Conservation (phyloP, 106 monocot species). For the Allium sativum region DNA sequence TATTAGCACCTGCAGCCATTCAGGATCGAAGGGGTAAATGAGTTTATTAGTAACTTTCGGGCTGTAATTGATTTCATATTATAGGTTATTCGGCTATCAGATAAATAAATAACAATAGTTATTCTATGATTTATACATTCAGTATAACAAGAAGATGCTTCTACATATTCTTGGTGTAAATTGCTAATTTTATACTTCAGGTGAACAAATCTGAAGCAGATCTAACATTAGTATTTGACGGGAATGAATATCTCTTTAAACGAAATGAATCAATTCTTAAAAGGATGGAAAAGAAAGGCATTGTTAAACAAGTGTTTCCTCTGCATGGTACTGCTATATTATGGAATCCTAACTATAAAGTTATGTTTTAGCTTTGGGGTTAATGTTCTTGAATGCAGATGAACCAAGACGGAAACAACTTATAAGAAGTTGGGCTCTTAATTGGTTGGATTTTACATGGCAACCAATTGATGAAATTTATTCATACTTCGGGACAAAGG, state of each 20-base stretch:
- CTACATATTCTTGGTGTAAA: no score
- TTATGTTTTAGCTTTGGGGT: background rate
- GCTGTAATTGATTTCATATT: no score
- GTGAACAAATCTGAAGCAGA: conserved; percentile 46
- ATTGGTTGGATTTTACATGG: conserved; percentile 80
- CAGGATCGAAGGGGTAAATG: no score
- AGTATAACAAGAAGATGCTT: no score
- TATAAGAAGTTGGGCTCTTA: conserved; percentile 68
- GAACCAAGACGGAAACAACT: conserved; percentile 65
- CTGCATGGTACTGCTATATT: conserved; percentile 43
- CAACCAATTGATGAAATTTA: conserved; percentile 95
- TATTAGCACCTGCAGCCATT: no score
- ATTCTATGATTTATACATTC: no score
- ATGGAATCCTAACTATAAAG: background rate
- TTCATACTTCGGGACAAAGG: conserved; percentile 82
- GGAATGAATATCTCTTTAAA: conserved; percentile 30
- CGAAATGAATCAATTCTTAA: conserved; percentile 54
- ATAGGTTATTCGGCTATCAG: no score
- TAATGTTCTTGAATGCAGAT: conserved; percentile 25
- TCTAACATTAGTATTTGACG: conserved; percentile 29
- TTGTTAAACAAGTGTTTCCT: conserved; percentile 77
- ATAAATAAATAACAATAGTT: no score
- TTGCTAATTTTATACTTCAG: conserved; percentile 14
- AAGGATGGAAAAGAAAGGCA: conserved; percentile 51
- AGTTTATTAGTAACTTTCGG: no score